Evolutionary conservation across 2,329 filamentous ascomycete species (phyloP).

Genomic region (Canariomyces notabilis): DNA sequence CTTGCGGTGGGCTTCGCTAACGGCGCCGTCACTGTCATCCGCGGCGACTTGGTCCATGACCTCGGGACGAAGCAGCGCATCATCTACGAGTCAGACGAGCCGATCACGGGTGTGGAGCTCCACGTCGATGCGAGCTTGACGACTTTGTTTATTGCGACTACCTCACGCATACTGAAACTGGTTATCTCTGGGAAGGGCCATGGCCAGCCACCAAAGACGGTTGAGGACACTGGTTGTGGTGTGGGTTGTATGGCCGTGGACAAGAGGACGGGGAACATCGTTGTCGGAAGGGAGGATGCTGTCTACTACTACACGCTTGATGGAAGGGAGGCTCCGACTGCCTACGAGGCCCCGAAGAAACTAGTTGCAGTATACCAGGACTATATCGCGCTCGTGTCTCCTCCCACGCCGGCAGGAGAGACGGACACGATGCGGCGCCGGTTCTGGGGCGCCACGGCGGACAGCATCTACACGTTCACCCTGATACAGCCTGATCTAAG

Average conservation of each 20-base stretch:
- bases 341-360: conserved; percentile 87
- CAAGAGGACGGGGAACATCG: conserved; percentile 70
- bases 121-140: conserved; percentile 56
- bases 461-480: conserved; percentile 83
- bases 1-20: conserved; percentile 95
- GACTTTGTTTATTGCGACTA: conserved; percentile 88
- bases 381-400: conserved; percentile 82
- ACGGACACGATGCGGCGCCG: conserved; percentile 61
- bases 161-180: conserved; percentile 78
- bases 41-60: conserved; percentile 92
- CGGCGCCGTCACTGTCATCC: conserved; percentile 85
- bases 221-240: conserved; percentile 85
- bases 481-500: conserved; percentile 88
- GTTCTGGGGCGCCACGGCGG: conserved; percentile 67
- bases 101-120: conserved; percentile 86
- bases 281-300: conserved; percentile 91
- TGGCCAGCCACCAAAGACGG: conserved; percentile 77
- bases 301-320: conserved; percentile 89
- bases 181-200: conserved; percentile 84
- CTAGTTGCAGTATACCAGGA: conserved; percentile 73
- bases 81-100: conserved; percentile 94
- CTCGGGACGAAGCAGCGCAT: conserved; percentile 89
- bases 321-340: conserved; percentile 80
- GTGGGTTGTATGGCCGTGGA: conserved; percentile 95
- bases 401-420: conserved; percentile 54